Conservation (phyloP, 805 yeast species). For the Saturnispora halmiae region DNA sequence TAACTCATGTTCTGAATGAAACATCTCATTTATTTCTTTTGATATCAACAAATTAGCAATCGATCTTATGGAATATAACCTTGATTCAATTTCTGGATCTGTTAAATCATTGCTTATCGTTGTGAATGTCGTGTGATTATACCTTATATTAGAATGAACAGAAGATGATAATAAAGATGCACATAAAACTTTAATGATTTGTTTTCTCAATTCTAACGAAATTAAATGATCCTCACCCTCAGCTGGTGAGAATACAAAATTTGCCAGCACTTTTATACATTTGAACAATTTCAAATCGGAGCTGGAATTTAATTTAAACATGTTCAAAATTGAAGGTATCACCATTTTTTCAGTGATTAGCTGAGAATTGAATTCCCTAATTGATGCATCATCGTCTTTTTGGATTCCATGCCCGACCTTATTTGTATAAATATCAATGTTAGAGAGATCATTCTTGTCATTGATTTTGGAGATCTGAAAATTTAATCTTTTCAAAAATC, state of each 20-base stretch:
- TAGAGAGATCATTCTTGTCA: slow-evolving; percentile 25
- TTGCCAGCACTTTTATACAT: slow-evolving; percentile 4
- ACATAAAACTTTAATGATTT: slow-evolving; percentile 22
- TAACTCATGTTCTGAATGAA: slow-evolving; percentile 33
- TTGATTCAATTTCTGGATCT: slow-evolving; percentile 12
- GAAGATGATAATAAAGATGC: slow-evolving; percentile 30
- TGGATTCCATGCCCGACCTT: slow-evolving; percentile 21
- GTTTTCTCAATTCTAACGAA: slow-evolving; percentile 3
- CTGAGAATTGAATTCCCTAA: slow-evolving; percentile 17
- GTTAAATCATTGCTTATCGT: slow-evolving; percentile 19
- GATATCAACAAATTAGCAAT: slow-evolving; percentile 39
- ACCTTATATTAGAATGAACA: slow-evolving; percentile 13
- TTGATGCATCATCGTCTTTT: slow-evolving; percentile 24
- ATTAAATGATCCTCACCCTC: slow-evolving; percentile 4
- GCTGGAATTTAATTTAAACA: neutral
- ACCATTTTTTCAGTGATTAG: slow-evolving; percentile 14
- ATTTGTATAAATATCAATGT: slow-evolving; percentile 23
- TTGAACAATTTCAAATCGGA: slow-evolving; percentile 1
- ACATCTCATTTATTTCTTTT: slow-evolving; percentile 32
- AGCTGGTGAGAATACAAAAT: neutral
- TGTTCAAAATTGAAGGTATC: slow-evolving; percentile 14
- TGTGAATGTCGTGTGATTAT: slow-evolving; percentile 18
- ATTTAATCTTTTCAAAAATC: slow-evolving; percentile 23
- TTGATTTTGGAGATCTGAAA: slow-evolving; percentile 32
- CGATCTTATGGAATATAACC: slow-evolving; percentile 32